Conservation (phyloP, 2,329 filamentous ascomycete species). For the Rutstroemia sp. region DNA sequence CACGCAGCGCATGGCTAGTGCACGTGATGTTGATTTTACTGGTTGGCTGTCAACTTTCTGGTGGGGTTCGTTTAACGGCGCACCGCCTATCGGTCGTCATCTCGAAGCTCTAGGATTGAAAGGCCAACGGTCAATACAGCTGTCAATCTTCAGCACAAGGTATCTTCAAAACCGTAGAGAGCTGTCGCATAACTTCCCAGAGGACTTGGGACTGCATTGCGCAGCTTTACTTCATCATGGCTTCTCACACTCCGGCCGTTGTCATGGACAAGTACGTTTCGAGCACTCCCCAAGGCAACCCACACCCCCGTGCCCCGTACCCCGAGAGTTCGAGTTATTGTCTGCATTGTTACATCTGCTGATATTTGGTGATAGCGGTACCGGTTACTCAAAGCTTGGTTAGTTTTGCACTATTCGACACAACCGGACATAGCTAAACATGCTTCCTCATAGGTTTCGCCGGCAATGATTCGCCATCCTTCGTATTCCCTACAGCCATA, state of each 20-base stretch:
- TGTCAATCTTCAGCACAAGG: background rate
- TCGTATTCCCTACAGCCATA: conserved; percentile 98
- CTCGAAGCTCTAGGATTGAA: conserved; percentile 10
- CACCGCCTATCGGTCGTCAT: conserved; percentile 17
- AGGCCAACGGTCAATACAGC: conserved; percentile 5
- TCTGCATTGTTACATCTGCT: conserved; percentile 13
- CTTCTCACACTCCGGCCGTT: conserved; percentile 98
- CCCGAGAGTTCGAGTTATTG: background rate
- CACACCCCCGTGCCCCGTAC: background rate
- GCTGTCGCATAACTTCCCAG: conserved; percentile 26
- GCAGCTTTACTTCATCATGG: conserved; percentile 54
- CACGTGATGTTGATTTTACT: conserved; percentile 4
- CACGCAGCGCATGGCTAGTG: no score
- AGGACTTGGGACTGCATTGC: conserved; percentile 21
- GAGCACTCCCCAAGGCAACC: conserved; percentile 25
- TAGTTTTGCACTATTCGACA: conserved; percentile 29
- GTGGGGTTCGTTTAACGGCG: conserved; percentile 10
- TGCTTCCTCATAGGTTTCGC: conserved; percentile 66
- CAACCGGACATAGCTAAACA: conserved; percentile 1
- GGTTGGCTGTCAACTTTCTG: background rate
- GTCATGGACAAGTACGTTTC: conserved; percentile 99
- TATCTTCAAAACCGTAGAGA: conserved; percentile 4
- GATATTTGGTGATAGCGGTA: conserved; percentile 62
- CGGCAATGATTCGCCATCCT: conserved; percentile 97
- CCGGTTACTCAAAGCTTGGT: conserved; percentile 99